phyloP scores from a whole-genome alignment of 2,329 filamentous ascomycete species.

The Venturiaceae sp. region DNA sequence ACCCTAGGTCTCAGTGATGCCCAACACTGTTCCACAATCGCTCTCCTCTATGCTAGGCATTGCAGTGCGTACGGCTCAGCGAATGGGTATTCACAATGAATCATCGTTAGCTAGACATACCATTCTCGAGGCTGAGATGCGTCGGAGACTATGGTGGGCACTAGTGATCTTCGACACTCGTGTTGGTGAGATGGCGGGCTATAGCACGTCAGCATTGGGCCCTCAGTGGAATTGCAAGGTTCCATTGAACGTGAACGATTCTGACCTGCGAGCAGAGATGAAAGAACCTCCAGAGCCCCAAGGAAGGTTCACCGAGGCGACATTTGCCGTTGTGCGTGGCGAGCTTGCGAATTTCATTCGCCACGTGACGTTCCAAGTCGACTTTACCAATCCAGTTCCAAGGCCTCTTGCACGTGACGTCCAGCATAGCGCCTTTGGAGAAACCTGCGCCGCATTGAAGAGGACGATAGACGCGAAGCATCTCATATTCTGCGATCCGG shows the following conservation, averaged over 20 bases:
- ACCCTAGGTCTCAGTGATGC: constrained; percentile 44
- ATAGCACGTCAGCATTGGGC: not conserved
- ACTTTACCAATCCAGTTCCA: constrained; percentile 33
- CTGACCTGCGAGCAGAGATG: constrained; percentile 33
- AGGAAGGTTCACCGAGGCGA: constrained; percentile 37
- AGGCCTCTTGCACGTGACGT: constrained; percentile 19
- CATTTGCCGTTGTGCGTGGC: constrained; percentile 33
- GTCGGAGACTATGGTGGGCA: constrained; percentile 53
- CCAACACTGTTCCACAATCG: constrained; percentile 50
- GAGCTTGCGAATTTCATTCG: constrained; percentile 32
- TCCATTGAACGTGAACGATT: constrained; percentile 46
- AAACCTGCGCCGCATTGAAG: constrained; percentile 29
- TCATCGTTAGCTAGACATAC: constrained; percentile 38
- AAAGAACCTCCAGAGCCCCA: constrained; percentile 30
- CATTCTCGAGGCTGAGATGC: constrained; percentile 49
- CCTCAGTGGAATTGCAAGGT: constrained; percentile 30
- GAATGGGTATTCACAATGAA: constrained; percentile 54
- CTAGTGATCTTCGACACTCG: constrained; percentile 49
- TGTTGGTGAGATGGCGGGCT: constrained; percentile 44
- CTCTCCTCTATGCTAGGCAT: constrained; percentile 53
- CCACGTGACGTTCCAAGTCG: constrained; percentile 30
- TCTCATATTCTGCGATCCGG: constrained; percentile 34
- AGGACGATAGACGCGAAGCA: constrained; percentile 30
- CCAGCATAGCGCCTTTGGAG: constrained; percentile 9
- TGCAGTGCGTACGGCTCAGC: constrained; percentile 49